Percentiles rank a stretch among this genome's conserved stretches.
Evolutionary conservation across 371 early-diverging fungal genomes (phyloP).

Genomic region (Umbelopsis sp.): DNA sequence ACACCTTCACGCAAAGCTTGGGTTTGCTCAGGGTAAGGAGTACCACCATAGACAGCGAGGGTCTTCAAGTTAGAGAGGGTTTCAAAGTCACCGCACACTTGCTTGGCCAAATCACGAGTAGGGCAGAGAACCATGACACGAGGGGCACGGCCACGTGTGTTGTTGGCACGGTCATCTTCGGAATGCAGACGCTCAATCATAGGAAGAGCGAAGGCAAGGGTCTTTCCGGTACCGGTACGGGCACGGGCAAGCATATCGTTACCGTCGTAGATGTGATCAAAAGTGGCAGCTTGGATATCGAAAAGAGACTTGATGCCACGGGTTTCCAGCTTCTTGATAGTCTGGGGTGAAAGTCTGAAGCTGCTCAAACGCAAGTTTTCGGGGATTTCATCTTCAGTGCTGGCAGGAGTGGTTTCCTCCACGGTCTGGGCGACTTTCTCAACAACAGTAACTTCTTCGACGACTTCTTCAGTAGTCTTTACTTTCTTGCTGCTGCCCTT

Average conservation of each 20-base stretch:
- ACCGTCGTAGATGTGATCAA: slow-evolving; percentile 83
- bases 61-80: slow-evolving; percentile 59
- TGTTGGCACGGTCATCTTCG: slow-evolving; percentile 42
- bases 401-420: slow-evolving; percentile 2
- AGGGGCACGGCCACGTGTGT: slow-evolving; percentile 75
- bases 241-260: slow-evolving; percentile 94
- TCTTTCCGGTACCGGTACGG: slow-evolving; percentile 97
- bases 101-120: slow-evolving; percentile 97
- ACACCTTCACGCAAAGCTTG: slow-evolving; percentile 83
- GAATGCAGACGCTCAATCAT: slow-evolving; percentile 79
- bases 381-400: slow-evolving; percentile 56
- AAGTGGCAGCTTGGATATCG: slow-evolving; percentile 92
- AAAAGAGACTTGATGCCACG: slow-evolving; percentile 85
- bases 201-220: slow-evolving; percentile 89
- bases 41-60: slow-evolving; percentile 85
- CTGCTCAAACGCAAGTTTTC: slow-evolving; percentile 68
- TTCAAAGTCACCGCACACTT: slow-evolving; percentile 80
- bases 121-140: slow-evolving; percentile 85
- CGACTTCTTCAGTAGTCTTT: slow-evolving; percentile 23
- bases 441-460: slow-evolving; percentile 24
- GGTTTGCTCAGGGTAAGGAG: slow-evolving; percentile 80
- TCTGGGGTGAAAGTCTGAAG: slow-evolving; percentile 66
- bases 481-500: slow-evolving; percentile 34
- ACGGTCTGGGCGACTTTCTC: slow-evolving; percentile 20
- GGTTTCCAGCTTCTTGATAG: slow-evolving; percentile 60